phyloP scores from a whole-genome alignment of 1,284 basidiomycete species.

The Ganoderma lingzhi region DNA sequence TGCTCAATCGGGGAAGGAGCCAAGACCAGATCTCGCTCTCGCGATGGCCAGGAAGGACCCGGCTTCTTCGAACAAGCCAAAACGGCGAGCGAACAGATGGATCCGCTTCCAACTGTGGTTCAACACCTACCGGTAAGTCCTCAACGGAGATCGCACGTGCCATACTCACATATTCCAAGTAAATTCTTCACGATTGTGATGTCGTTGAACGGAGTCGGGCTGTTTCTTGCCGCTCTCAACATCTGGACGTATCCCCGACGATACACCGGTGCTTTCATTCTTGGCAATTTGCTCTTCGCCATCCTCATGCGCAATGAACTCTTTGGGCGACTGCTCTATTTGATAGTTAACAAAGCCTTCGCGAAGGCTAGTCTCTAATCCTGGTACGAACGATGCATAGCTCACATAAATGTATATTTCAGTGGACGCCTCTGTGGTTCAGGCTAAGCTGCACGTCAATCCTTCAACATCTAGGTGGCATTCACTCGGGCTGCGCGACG shows the following conservation, averaged over 20 bases:
- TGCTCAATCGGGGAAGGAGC: constrained; percentile 28
- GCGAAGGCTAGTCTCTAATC: constrained; percentile 56
- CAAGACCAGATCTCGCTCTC: constrained; percentile 27
- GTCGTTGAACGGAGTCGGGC: constrained; percentile 56
- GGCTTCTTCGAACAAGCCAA: constrained; percentile 32
- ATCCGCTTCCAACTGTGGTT: constrained; percentile 67
- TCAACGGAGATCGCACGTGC: not conserved
- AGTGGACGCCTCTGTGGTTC: constrained; percentile 74
- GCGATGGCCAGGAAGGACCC: constrained; percentile 33
- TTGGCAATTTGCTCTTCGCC: constrained; percentile 56
- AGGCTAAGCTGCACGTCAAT: constrained; percentile 67
- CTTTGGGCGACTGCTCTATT: constrained; percentile 67
- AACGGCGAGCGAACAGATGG: constrained; percentile 48
- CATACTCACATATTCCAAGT: constrained; percentile 41
- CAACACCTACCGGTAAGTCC: constrained; percentile 66
- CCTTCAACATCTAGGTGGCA: constrained; percentile 73
- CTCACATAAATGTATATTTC: not conserved
- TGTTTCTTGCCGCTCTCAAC: constrained; percentile 57
- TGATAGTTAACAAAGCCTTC: constrained; percentile 64
- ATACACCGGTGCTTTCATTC: constrained; percentile 66
- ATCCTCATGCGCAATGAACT: constrained; percentile 59
- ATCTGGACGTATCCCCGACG: constrained; percentile 65
- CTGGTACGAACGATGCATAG: not conserved
- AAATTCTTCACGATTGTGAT: constrained; percentile 69
- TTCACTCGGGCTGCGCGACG: constrained; percentile 74